Evolutionary conservation across 192 early-diverging fungal species (phyloP), one percentile per base, ranked within the genome.

Genomic region (Entomortierella parvispora): DNA sequence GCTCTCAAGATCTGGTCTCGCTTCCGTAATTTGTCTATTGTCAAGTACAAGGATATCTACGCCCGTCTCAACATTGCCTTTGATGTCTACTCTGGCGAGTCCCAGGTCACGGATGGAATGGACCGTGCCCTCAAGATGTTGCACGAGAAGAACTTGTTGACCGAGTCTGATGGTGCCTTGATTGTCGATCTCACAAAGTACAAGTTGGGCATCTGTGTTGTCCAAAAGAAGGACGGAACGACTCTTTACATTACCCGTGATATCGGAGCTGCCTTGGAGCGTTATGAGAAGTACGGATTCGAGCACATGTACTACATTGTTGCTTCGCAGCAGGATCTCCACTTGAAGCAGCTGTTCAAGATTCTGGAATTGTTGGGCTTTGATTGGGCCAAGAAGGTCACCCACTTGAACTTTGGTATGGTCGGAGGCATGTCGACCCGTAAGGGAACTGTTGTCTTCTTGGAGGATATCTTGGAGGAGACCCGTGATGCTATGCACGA

Each of bases 401-500:
- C 90, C 50, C 96, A 99, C 83, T 86, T 99, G 74, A 93, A 90
- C 82, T 99, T 96, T 82, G 98, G 98, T 40, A 84, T 97, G 89
- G 94, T 99, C 59, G 87, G 90, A 71, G 91, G 91, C 82, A 97
- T 99, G 93, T 94, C 90, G 69, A 99, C 98, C 25, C 94, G 97
- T 62, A 96, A 92, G 82, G 97, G 98, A 62, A 96, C 88, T 22
- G 96, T 92, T 23, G 93, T 99, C 29, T 96, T 97, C 84, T 87
- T 99, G 68, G 94, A 97, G 63, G 96, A 99, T 47, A 94, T 99
- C 71, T 86, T 99, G 22, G 86, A 91, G 53, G 86, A 93, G 53
- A 90, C 92, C 61, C 90, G 94, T 75, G 92, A 94, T 47, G 86
- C 88, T 40, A 97, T 97, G 93, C 93, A 95, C 81, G 87, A 87